These are phyloP conservation scores for Jaapia argillacea DNA, from an alignment of 768 basidiomycete species.

Conservation along the genomic window DNA sequence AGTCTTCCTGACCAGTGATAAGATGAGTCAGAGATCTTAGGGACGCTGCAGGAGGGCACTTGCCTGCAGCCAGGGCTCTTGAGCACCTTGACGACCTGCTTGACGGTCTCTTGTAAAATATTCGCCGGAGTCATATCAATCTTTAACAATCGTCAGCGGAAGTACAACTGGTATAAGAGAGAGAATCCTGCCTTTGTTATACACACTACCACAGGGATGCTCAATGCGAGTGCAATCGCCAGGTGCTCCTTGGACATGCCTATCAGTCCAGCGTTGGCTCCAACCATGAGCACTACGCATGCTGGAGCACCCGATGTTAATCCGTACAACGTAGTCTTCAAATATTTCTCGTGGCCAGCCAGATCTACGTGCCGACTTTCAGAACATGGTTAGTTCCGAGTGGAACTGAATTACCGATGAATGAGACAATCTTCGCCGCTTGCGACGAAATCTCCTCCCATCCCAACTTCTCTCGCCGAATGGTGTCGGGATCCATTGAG, in stretches of 20 bases:
- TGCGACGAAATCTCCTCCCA: constrained; percentile 94
- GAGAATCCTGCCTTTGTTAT: constrained; percentile 70
- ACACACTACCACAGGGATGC: constrained; percentile 87
- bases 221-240: constrained; percentile 87
- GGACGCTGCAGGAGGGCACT: constrained; percentile 10
- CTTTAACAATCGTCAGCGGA: constrained; percentile 23
- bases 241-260: constrained; percentile 96
- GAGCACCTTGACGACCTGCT: constrained; percentile 88
- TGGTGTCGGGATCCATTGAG: constrained; percentile 48
- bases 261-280: constrained; percentile 87
- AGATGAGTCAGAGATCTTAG: neutral
- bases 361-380: constrained; percentile 43
- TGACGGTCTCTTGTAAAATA: constrained; percentile 82
- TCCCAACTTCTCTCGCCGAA: constrained; percentile 77
- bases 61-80: constrained; percentile 89
- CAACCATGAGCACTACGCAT: constrained; percentile 88
- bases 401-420: constrained; percentile 50
- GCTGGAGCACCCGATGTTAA: constrained; percentile 90
- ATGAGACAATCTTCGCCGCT: constrained; percentile 88
- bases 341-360: constrained; percentile 90
- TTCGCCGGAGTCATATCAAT: constrained; percentile 97
- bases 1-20: constrained; percentile 45
- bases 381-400: neutral
- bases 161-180: neutral
- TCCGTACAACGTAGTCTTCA: constrained; percentile 91